A percentile compares a stretch with the other conserved stretches of the same genome.
phyloP scores from a whole-genome alignment of 2,329 filamentous ascomycete genomes.

The Xylaria sp. region DNA sequence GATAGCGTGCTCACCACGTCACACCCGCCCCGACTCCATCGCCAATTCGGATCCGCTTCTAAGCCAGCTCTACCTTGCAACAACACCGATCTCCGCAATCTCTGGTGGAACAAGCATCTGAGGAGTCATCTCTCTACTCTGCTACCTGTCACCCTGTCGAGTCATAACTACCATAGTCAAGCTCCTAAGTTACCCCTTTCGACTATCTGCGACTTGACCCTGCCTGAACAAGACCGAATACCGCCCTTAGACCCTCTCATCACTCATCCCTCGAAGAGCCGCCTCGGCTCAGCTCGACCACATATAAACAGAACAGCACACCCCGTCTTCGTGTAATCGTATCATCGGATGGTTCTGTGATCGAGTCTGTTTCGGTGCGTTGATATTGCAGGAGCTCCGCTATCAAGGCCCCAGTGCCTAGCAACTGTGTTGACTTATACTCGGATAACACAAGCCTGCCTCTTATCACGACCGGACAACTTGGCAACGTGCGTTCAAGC shows the following conservation, averaged over 20 bases:
- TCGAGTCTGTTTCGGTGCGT: conserved; percentile 44
- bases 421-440: conserved; percentile 45
- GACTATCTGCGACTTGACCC: conserved; percentile 44
- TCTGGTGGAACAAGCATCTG: conserved; percentile 44
- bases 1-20: conserved; percentile 49
- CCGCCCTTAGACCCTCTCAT: conserved; percentile 26
- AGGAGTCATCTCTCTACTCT: conserved; percentile 65
- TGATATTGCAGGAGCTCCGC: conserved; percentile 46
- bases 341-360: conserved; percentile 47
- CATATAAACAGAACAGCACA: conserved; percentile 32
- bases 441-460: conserved; percentile 38
- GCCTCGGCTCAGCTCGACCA: conserved; percentile 38
- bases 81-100: conserved; percentile 40
- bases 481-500: conserved; percentile 34
- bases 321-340: conserved; percentile 35
- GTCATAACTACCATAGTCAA: conserved; percentile 44
- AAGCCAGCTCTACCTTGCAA: conserved; percentile 42
- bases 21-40: conserved; percentile 47
- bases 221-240: conserved; percentile 18
- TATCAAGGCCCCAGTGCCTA: conserved; percentile 43
- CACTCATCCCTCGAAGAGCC: conserved; percentile 35
- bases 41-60: conserved; percentile 48
- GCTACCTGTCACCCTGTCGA: conserved; percentile 57
- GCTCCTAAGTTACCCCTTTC: conserved; percentile 45
- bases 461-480: conserved; percentile 41